Base-by-base conservation (phyloP, 164 flowering plant genomes). In the Vitis labrusca region DNA sequence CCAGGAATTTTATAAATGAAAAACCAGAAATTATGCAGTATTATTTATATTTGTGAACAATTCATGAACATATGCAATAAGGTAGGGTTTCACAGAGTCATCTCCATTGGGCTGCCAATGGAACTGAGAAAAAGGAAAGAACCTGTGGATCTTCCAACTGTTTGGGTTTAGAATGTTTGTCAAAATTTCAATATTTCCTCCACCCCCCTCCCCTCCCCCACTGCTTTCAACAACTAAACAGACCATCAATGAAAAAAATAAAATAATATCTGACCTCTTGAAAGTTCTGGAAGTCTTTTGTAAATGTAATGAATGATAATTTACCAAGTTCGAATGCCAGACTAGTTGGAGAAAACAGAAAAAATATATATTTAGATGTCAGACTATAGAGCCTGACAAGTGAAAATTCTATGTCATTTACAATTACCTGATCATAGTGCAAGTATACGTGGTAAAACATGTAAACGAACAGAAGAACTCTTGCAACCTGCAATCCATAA, bases 401-500 rank as follows among this genome's bases (percentile, higher is more conserved):
- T 50, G 2, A 14, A 53, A 16, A 60, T 50, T 13, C 15, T 32
- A 2, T 23, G 9, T 59, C 17, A 30, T 6, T 27, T 15, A 49
- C 14, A 47, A 6, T 72, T 80, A 93, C 99, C 94, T 95, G 96
- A 67, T 82, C 68, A 72, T 85, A 86, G 81, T 93, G 98, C 76
- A 88, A 63, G 80, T 88, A 91, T 10, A 89, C 87, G 65, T 91
- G 94, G 79, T 89, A 82, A 75, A 91, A 93, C 80, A 93, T 72
- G 89, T 91, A 93, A 29, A 74, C 68, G 60, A 95, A 95, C 80
- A 93, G 79, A 67, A 93, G 78, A 70, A 95, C 72, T 80, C 99
- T 84, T 7, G 97, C 99, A 73, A 84, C 84, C 99, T 95, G 97
- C 87, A 86, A 27, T 71, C 16, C 53, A 72, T 17, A 50, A 61